Evolutionary conservation across 257 asterid species (phyloP), one percentile per base, ranked within the genome.

Genomic region (Anisodus acutangulus): DNA sequence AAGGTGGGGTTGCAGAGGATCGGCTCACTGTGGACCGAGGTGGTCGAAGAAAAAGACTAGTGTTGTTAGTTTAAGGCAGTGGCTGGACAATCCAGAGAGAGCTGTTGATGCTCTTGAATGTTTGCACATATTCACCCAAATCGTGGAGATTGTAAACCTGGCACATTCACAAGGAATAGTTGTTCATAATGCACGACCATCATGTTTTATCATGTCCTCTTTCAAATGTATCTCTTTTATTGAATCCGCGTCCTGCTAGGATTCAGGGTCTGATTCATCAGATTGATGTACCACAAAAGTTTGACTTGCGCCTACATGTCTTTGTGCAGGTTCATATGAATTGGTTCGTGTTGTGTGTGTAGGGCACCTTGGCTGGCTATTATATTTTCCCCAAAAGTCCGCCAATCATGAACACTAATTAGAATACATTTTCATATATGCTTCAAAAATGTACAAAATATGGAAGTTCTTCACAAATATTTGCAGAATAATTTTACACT

Each of bases 181-280:
- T 54, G 90, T 95, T 26, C 95, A 95, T 84, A 93, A 93, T 89
- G 93, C 95, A 37, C 85, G 98, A 22, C 99, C 99, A 4, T 97
- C 99, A 1, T 97, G 98, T 88, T 97, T 97, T 66, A 86, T 93
- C 82, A 92, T 97, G 95, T 97, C 98, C 67, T 93, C 98, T 0
- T 88, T 87, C 43, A 93, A 93, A 31, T 93, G 94, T 9, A 94
- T 97, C 45, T 90, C 98, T 4, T 95, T 97, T 83, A 91, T 97
- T 43, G 98, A 95, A 81, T 95, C 98, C 17, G 96, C 93, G 9
- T 93, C 99, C 62, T 92, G 98, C 90, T 94, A 97, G 9, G 98
- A 93, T 84, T 88, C 95, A 2, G 91, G 93, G 63, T 93, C 91
- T 3, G 98, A 89, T 85, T 94, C 97, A 51, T 84, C 63, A 10